Evolutionary conservation across 768 basidiomycete species (phyloP).

Genomic region (Holtermannia corniformis): DNA sequence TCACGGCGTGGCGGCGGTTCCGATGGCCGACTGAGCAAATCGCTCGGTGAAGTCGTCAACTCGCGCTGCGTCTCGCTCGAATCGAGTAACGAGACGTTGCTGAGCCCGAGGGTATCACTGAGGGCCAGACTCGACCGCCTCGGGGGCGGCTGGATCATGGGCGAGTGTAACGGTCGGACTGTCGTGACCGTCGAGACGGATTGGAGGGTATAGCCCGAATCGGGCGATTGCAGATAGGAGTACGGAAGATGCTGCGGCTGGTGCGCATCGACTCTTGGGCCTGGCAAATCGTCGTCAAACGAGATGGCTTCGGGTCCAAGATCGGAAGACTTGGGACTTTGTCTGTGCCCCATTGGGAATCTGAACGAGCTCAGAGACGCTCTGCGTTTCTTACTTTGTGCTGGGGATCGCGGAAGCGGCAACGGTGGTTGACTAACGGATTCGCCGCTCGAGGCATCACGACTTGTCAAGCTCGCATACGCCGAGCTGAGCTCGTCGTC

Average conservation of each 20-base stretch:
- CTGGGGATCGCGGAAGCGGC: not conserved
- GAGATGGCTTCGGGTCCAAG: not conserved
- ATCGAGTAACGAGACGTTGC: not conserved
- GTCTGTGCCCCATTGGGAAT: not conserved
- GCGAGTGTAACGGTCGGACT: conserved; percentile 21
- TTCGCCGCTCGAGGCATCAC: not conserved
- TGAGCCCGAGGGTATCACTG: conserved; percentile 7
- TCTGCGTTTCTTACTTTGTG: not conserved
- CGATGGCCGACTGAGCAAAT: not conserved
- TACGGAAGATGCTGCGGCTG: conserved; percentile 12
- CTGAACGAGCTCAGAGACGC: not conserved
- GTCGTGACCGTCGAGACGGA: conserved; percentile 21
- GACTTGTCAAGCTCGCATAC: too few relatives aligned
- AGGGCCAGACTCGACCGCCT: conserved; percentile 11
- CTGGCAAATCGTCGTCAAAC: conserved; percentile 5
- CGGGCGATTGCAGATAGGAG: conserved; percentile 17
- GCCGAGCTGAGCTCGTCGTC: not conserved
- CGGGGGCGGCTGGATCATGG: conserved; percentile 5
- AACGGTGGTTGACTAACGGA: not conserved
- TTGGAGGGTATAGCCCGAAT: conserved; percentile 24
- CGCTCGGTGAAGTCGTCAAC: conserved; percentile 1
- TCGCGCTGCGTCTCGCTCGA: too few relatives aligned
- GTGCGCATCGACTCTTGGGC: conserved; percentile 4
- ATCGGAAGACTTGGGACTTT: not conserved
- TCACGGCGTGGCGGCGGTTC: conserved; percentile 25